These are phyloP conservation scores for Otatea glauca DNA, from an alignment of 176 grass and related monocot species.

Conservation along the genomic window DNA sequence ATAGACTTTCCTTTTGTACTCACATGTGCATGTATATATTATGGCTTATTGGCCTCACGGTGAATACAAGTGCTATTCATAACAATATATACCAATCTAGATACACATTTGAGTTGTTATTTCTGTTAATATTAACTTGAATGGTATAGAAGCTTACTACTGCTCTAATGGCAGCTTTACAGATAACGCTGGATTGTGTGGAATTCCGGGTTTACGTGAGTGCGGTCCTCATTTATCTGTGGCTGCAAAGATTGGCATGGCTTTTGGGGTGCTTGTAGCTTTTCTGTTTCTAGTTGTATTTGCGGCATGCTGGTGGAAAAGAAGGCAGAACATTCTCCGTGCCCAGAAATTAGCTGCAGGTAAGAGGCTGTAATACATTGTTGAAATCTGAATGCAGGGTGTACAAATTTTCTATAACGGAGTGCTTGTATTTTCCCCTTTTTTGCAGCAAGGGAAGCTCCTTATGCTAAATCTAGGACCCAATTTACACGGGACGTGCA, in stretches of 20 bases:
- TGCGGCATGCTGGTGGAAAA: constrained; percentile 90
- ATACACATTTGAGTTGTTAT: neutral
- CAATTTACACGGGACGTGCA: constrained; percentile 83
- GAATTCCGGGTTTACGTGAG: constrained; percentile 84
- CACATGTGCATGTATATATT: no score
- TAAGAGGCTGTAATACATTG: constrained; percentile 40
- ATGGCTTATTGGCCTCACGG: no score
- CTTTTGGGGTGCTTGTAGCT: constrained; percentile 67
- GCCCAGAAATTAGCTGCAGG: constrained; percentile 76
- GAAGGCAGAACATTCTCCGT: constrained; percentile 87
- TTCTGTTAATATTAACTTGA: constrained; percentile 2
- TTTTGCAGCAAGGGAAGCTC: constrained; percentile 89
- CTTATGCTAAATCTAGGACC: constrained; percentile 92
- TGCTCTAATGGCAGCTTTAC: constrained; percentile 70
- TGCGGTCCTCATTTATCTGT: constrained; percentile 92
- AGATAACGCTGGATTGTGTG: constrained; percentile 81
- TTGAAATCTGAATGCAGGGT: constrained; percentile 19
- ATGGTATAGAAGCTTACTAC: constrained; percentile 11
- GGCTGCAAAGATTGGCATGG: constrained; percentile 80
- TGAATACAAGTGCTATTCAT: no score
- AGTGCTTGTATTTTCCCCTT: neutral
- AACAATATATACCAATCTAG: neutral
- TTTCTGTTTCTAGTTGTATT: constrained; percentile 74
- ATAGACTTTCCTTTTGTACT: no score
- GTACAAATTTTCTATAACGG: neutral